phyloP scores from a whole-genome alignment of 352 stramenopile genomes.

The Phytopythium helicoides region DNA sequence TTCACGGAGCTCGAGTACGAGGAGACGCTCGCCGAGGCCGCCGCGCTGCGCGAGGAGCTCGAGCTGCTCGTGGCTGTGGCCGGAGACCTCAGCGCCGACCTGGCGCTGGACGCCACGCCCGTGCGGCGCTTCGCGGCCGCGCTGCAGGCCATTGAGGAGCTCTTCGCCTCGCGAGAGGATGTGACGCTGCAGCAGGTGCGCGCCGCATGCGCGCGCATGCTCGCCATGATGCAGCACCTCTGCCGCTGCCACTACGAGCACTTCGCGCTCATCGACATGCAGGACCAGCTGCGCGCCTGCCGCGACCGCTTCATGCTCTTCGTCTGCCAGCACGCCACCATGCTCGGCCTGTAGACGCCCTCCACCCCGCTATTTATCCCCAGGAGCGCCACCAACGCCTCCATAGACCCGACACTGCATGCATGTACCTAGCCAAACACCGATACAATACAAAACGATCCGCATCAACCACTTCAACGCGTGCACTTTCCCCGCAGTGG shows the following conservation, averaged over 20 bases:
- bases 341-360: slow-evolving; percentile 45
- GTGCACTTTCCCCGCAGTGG: not conserved
- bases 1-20: slow-evolving; percentile 77
- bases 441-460: too few relatives aligned
- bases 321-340: slow-evolving; percentile 65
- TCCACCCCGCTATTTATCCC: not conserved
- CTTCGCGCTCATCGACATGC: slow-evolving; percentile 74
- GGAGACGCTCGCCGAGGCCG: slow-evolving; percentile 67
- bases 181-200: slow-evolving; percentile 57
- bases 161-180: slow-evolving; percentile 42
- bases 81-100: slow-evolving; percentile 51
- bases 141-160: slow-evolving; percentile 42
- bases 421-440: too few relatives aligned
- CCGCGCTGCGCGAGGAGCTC: slow-evolving; percentile 62
- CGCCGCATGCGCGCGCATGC: slow-evolving; percentile 67
- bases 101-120: slow-evolving; percentile 29
- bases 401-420: too few relatives aligned
- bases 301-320: slow-evolving; percentile 78
- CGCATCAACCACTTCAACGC: too few relatives aligned
- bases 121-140: slow-evolving; percentile 26
- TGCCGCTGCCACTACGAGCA: slow-evolving; percentile 62
- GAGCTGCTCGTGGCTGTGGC: slow-evolving; percentile 64
- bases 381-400: too few relatives aligned
- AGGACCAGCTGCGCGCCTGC: slow-evolving; percentile 59
- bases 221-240: slow-evolving; percentile 71